Conservation (phyloP, 108 stramenopile species). For the Skeletonema costatum region DNA sequence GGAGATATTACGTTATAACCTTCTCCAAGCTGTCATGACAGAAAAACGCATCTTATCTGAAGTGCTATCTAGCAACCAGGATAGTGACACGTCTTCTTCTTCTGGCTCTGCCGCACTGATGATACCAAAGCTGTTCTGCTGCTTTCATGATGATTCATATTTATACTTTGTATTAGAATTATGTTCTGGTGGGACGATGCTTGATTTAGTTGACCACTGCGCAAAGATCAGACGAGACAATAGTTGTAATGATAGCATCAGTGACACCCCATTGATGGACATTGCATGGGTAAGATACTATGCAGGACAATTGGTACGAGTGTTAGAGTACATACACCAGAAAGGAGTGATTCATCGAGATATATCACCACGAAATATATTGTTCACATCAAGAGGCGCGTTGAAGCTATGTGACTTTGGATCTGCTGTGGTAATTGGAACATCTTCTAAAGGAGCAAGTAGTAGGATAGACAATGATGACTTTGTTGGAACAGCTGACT, state of each 20-base stretch:
- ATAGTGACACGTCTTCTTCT: neutral
- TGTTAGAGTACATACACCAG: conserved; percentile 37
- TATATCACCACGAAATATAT: conserved; percentile 40
- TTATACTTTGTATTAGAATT: conserved; percentile 49
- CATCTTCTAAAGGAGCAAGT: neutral
- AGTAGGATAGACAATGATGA: neutral
- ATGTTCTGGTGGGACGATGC: conserved; percentile 45
- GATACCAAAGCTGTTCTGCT: conserved; percentile 17
- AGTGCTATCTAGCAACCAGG: neutral
- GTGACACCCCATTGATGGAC: conserved; percentile 11
- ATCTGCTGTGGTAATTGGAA: conserved; percentile 17
- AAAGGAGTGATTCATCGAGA: conserved; percentile 44
- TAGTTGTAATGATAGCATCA: neutral
- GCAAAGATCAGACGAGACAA: neutral
- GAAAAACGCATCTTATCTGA: conserved; percentile 33
- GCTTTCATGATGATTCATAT: conserved; percentile 35
- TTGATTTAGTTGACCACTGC: conserved; percentile 5
- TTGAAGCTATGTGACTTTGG: conserved; percentile 49
- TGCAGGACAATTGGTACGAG: conserved; percentile 34
- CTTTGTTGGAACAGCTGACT: conserved; percentile 45
- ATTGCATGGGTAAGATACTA: conserved; percentile 35
- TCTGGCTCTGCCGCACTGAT: conserved; percentile 10
- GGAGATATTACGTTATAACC: conserved; percentile 29
- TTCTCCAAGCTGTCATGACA: conserved; percentile 19
- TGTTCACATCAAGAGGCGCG: conserved; percentile 26